These are phyloP conservation scores for Physocladia obscura DNA, from an alignment of 192 early-diverging fungal genomes.

Conservation along the genomic window DNA sequence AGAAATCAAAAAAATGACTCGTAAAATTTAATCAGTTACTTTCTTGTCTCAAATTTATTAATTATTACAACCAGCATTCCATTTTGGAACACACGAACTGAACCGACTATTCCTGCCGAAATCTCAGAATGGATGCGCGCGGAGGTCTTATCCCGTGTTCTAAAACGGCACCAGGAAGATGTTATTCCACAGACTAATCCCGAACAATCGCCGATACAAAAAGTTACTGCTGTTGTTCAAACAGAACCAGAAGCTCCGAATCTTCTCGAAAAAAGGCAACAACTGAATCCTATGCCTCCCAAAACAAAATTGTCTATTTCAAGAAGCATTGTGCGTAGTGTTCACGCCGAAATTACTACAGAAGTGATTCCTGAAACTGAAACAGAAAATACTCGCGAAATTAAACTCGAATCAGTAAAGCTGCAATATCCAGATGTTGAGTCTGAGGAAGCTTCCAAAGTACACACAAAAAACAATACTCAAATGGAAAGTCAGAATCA, in stretches of 20 bases:
- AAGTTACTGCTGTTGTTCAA: too few relatives aligned
- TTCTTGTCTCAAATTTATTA: too few relatives aligned
- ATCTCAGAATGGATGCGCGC: constrained; percentile 22
- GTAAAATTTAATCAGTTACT: background rate
- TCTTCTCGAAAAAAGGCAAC: too few relatives aligned
- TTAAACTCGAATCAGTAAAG: too few relatives aligned
- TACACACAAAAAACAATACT: too few relatives aligned
- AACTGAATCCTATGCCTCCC: too few relatives aligned
- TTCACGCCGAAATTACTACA: background rate
- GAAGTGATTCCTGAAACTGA: background rate
- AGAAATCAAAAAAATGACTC: too few relatives aligned
- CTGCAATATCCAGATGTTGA: too few relatives aligned
- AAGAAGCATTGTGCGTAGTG: background rate
- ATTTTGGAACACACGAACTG: background rate
- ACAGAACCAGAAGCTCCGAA: too few relatives aligned
- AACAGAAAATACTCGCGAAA: background rate
- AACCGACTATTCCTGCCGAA: background rate
- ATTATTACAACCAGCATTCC: background rate
- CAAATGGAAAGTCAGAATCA: too few relatives aligned
- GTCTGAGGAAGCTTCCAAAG: too few relatives aligned
- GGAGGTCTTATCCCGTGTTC: constrained; percentile 17
- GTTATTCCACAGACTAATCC: background rate
- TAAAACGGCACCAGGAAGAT: background rate
- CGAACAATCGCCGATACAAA: background rate
- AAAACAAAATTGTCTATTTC: background rate